phyloP scores from a whole-genome alignment of 257 asterid species.

The Buddleja alternifolia region DNA sequence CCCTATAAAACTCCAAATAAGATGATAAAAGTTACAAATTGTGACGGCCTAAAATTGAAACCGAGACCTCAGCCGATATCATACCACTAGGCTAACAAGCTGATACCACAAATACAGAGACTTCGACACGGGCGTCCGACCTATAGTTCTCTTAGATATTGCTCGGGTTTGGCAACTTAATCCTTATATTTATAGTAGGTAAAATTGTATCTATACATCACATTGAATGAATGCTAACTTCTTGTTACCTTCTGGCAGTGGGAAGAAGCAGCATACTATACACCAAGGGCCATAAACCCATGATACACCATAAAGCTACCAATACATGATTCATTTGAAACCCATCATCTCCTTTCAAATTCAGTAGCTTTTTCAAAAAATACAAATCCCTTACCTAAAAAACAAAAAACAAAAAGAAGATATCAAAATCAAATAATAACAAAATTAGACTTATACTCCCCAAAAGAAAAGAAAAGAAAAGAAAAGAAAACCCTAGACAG shows the following conservation, averaged over 20 bases:
- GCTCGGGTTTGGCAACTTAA: too few species aligned
- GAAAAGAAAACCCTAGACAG: not conserved
- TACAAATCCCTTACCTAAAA: conserved; percentile 71
- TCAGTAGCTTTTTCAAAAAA: conserved; percentile 76
- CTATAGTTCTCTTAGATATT: too few species aligned
- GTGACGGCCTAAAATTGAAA: too few species aligned
- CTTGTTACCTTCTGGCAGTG: conserved; percentile 76
- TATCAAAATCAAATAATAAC: conserved; percentile 1
- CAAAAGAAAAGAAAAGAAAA: not conserved
- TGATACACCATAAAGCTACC: conserved; percentile 79
- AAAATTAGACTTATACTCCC: not conserved
- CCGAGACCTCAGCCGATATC: too few species aligned
- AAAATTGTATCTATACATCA: too few species aligned
- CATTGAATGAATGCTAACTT: not conserved
- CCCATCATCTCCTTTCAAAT: conserved; percentile 90
- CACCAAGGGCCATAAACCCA: conserved; percentile 91
- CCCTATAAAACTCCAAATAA: too few species aligned
- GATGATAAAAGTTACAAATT: too few species aligned
- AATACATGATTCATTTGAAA: conserved; percentile 78
- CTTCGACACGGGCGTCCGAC: too few species aligned
- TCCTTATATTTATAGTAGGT: too few species aligned
- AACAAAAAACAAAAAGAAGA: conserved; percentile 2
- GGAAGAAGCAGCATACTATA: conserved; percentile 90
- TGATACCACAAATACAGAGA: too few species aligned
- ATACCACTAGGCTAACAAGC: too few species aligned